Evolutionary conservation across 1,284 basidiomycete species (phyloP), one percentile per base, ranked within the genome.

Genomic region (Tremellales sp.): DNA sequence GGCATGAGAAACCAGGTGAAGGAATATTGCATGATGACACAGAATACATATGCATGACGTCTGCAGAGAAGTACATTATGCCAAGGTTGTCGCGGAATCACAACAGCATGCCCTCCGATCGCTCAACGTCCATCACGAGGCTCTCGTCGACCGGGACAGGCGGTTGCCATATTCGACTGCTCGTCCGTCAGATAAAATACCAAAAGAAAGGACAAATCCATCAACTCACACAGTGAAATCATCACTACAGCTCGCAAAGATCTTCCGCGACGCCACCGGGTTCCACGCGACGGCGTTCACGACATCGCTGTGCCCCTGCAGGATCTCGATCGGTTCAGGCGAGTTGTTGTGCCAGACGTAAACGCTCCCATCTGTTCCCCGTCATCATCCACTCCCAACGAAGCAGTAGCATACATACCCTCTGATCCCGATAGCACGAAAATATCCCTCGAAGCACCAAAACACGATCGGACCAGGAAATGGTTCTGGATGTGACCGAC

Each of bases 261-360:
- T 87, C 49, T 81, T 80, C 58, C 84, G 79, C 53, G 87, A 83
- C 51, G 77, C 78, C 21, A 68, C 63, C 1, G 90, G 91, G 71
- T 97, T 94, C 95, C 95, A 98, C 13, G 91, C 87, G 9, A 98
- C 92, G 16, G 86, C 85, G 70, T 97, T 99, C 51, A 99, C 93
- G 49, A 85, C 86, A 31, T 91, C 91, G 41, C 73, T 71, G 61
- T 98, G 95, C 0, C 93, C 94, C 1, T 79, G 70, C 1, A 97
- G 79, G 21, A 84, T 79, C 70, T 97, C 89, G 22, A 98, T 77
- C 35, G 92, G 78, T 0, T 80, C 76, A 0, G 86, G 87, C 3
- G 85, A 85, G 58, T 89, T 85, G 43, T 86, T 84, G 70, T 97
- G 89, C 92, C 94, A 99, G 19, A 97, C 81, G 73, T 97, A 97